Conservation (phyloP, 371 early-diverging fungal species). For the Fennellomyces sp. region DNA sequence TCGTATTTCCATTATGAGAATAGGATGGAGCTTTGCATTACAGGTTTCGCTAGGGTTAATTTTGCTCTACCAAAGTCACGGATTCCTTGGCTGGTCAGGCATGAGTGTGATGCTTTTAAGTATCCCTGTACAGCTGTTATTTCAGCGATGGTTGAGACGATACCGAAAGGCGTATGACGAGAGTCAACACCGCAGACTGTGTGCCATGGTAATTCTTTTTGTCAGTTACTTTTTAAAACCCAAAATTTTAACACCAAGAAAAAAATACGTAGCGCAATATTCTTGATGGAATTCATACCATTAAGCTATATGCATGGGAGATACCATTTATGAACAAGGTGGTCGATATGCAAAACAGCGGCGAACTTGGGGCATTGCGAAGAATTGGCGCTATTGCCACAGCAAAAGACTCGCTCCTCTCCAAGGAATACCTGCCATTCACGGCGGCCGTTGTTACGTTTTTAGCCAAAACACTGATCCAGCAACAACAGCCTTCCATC, state of each 20-base stretch:
- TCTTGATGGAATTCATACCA: constrained; percentile 89
- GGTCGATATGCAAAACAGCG: neutral
- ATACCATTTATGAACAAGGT: constrained; percentile 58
- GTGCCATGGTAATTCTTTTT: constrained; percentile 63
- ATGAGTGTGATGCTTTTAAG: constrained; percentile 80
- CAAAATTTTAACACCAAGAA: neutral
- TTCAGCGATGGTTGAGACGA: constrained; percentile 65
- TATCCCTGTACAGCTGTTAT: constrained; percentile 71
- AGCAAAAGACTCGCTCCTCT: neutral
- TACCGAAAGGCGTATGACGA: constrained; percentile 85
- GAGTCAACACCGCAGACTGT: constrained; percentile 88
- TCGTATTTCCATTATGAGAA: neutral
- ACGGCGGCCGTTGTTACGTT: neutral
- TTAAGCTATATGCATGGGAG: constrained; percentile 89
- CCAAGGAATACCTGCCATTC: neutral
- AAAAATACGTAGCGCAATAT: constrained; percentile 65
- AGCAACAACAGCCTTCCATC: neutral
- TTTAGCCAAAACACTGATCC: neutral
- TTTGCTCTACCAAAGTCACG: constrained; percentile 82
- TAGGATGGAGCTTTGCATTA: constrained; percentile 89
- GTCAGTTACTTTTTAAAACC: neutral
- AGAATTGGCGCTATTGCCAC: neutral
- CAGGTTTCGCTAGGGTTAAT: constrained; percentile 81
- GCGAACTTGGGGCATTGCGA: neutral
- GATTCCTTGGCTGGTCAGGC: constrained; percentile 86